Evolutionary conservation across 139 green algal species (phyloP).

Genomic region (Haematococcus lacustris): DNA sequence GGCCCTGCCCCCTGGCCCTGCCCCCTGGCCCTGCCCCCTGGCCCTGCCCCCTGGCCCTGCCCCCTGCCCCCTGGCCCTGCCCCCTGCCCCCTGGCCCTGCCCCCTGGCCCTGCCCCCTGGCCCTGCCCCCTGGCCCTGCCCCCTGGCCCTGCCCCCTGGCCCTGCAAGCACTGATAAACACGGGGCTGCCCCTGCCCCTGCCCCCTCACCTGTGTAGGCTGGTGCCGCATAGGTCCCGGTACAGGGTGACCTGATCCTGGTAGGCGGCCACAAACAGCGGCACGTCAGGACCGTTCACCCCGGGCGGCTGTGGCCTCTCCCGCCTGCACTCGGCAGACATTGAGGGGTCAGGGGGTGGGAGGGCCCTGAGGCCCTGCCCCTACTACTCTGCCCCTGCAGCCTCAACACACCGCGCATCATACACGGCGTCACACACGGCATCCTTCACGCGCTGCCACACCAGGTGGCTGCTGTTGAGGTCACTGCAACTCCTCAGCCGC

Average conservation of each 20-base stretch:
- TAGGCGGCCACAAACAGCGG: slow-evolving; percentile 74
- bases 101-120: too few species aligned
- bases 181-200: too few species aligned
- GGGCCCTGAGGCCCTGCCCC: too few species aligned
- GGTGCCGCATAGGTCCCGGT: slow-evolving; percentile 75
- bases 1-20: too few species aligned
- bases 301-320: slow-evolving; percentile 50
- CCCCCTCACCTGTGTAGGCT: slow-evolving; percentile 67
- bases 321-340: slow-evolving; percentile 29
- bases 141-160: too few species aligned
- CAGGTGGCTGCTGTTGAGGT: slow-evolving; percentile 41
- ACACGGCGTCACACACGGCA: slow-evolving; percentile 78
- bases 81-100: too few species aligned
- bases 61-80: too few species aligned
- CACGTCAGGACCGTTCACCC: slow-evolving; percentile 46
- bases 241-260: slow-evolving; percentile 58
- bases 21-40: too few species aligned
- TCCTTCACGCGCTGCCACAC: slow-evolving; percentile 58
- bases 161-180: too few species aligned
- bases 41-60: too few species aligned
- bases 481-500: slow-evolving; percentile 54
- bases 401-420: slow-evolving; percentile 30
- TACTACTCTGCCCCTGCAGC: not conserved
- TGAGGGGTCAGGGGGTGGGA: not conserved
- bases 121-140: too few species aligned